Percentiles rank a stretch among this genome's conserved stretches.
Evolutionary conservation across 768 basidiomycete genomes (phyloP).

Genomic region (Serpula lacrymans): DNA sequence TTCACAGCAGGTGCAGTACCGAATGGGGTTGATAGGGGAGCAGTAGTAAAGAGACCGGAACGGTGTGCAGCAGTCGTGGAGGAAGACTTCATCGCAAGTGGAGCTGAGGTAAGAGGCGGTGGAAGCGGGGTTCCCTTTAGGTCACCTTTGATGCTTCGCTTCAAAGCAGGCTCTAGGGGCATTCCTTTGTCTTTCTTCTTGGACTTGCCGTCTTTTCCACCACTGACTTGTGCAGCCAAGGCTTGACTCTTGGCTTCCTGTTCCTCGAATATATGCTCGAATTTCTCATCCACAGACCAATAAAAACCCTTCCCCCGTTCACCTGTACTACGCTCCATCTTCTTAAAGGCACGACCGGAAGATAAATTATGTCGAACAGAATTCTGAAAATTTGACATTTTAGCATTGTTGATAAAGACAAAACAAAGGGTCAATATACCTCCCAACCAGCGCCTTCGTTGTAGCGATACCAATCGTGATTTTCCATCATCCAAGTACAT

Average conservation of each 20-base stretch:
- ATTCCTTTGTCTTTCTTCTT: constrained; percentile 61
- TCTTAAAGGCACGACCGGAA: constrained; percentile 86
- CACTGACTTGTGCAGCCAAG: constrained; percentile 28
- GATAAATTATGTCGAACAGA: constrained; percentile 96
- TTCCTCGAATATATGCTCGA: constrained; percentile 65
- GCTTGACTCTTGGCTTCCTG: constrained; percentile 53
- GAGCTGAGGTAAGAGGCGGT: constrained; percentile 66
- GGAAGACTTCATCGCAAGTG: constrained; percentile 47
- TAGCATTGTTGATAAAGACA: constrained; percentile 7
- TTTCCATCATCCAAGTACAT: constrained; percentile 85
- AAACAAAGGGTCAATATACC: constrained; percentile 44
- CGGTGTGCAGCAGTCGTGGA: constrained; percentile 2
- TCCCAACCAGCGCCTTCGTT: constrained; percentile 87
- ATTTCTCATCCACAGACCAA: constrained; percentile 84
- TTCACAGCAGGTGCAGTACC: constrained; percentile 16
- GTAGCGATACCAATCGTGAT: constrained; percentile 87
- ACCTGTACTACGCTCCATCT: constrained; percentile 80
- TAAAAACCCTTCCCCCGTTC: constrained; percentile 91
- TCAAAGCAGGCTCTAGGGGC: constrained; percentile 58
- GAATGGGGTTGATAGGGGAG: constrained; percentile 5
- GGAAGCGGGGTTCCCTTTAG: constrained; percentile 54
- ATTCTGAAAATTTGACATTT: constrained; percentile 47
- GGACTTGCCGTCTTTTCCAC: constrained; percentile 38
- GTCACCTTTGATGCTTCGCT: constrained; percentile 67
- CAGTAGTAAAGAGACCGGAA: constrained; percentile 7